Conservation (phyloP, 257 asterid genomes). For the Knoxia roxburghii region DNA sequence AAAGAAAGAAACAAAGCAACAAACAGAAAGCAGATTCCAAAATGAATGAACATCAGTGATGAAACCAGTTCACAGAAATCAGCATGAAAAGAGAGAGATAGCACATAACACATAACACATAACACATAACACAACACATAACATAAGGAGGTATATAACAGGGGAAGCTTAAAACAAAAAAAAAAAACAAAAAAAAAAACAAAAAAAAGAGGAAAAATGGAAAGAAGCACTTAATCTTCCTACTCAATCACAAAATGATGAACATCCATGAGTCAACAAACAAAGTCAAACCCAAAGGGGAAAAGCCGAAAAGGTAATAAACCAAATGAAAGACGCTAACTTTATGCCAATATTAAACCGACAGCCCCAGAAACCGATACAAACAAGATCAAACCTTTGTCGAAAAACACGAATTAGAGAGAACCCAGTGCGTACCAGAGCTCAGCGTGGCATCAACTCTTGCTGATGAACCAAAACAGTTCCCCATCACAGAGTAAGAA, state of each 20-base stretch:
- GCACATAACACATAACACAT: no score
- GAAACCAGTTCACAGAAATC: background rate
- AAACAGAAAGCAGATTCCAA: background rate
- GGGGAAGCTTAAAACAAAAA: no score
- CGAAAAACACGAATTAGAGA: background rate
- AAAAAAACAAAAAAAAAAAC: background rate
- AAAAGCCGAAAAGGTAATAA: no score
- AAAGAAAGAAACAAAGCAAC: background rate
- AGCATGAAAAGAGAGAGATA: background rate
- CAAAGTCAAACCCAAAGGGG: background rate
- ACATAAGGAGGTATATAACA: no score
- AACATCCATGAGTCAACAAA: background rate
- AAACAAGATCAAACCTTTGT: background rate
- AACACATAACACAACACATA: no score
- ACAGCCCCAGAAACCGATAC: background rate
- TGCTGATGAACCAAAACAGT: conserved; percentile 72
- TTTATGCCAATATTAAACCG: background rate
- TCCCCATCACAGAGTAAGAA: conserved; percentile 51
- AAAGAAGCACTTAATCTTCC: background rate
- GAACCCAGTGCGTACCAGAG: conserved; percentile 43
- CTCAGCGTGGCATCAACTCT: conserved; percentile 77
- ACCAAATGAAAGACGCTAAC: conserved; percentile 10
- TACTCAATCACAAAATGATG: background rate
- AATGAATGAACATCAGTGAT: background rate
- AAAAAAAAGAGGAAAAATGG: background rate